Percentiles rank a stretch among this genome's conserved stretches.
Conservation (phyloP, 108 stramenopile species). For the Craspedostauros australis region DNA sequence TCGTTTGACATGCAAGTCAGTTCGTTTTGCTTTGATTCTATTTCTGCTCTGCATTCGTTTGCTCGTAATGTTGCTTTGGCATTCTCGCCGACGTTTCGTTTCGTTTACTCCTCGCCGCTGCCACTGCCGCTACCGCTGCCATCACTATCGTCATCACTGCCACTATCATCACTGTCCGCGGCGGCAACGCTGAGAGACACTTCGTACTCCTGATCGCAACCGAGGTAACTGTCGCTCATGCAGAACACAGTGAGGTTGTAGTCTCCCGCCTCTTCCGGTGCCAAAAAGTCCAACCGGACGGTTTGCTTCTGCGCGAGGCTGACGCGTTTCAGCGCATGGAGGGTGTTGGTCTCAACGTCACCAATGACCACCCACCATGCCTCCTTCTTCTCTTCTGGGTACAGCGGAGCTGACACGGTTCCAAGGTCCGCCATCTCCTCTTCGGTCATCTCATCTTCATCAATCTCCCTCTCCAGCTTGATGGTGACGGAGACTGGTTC, state of each 20-base stretch:
- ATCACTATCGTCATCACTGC: slow-evolving; percentile 42
- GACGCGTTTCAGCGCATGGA: slow-evolving; percentile 92
- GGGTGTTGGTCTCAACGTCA: slow-evolving; percentile 78
- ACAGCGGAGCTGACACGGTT: slow-evolving; percentile 81
- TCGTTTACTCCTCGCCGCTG: no score
- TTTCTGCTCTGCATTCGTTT: no score
- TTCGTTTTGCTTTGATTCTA: no score
- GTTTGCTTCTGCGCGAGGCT: slow-evolving; percentile 60
- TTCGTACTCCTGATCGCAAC: slow-evolving; percentile 95
- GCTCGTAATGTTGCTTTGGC: no score
- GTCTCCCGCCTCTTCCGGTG: slow-evolving; percentile 93
- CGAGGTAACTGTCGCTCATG: slow-evolving; percentile 98
- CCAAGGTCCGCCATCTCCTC: slow-evolving; percentile 70
- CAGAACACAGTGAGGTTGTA: slow-evolving; percentile 90
- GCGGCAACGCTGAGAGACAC: slow-evolving; percentile 77
- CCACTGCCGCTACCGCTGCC: no score
- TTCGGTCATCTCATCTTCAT: slow-evolving; percentile 81
- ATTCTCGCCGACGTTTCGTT: no score
- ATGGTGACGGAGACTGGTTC: slow-evolving; percentile 85
- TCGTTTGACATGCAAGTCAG: no score
- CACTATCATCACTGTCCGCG: slow-evolving; percentile 57
- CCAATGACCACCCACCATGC: slow-evolving; percentile 97
- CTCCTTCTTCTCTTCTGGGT: slow-evolving; percentile 90
- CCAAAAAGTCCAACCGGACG: slow-evolving; percentile 83
- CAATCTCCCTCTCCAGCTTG: slow-evolving; percentile 87